A percentile compares a stretch with the other conserved stretches of the same genome.
These are phyloP conservation scores for Solanum infundibuliforme DNA, from an alignment of 257 asterid genomes.

Conservation along the genomic window DNA sequence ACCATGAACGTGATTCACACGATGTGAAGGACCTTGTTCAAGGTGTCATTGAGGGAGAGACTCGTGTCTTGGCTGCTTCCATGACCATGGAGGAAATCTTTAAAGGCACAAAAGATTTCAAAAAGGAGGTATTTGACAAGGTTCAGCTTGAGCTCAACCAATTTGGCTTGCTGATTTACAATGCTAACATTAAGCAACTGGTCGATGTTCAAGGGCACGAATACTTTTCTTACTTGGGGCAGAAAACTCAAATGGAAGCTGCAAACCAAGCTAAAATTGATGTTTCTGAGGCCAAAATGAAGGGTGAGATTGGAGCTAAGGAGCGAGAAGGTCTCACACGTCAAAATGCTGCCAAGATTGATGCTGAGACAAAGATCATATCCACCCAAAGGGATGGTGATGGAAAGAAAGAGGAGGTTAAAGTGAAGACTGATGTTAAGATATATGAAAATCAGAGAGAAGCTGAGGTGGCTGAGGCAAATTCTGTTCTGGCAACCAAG, in stretches of 20 bases:
- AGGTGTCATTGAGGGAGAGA: constrained; percentile 66
- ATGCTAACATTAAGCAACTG: constrained; percentile 58
- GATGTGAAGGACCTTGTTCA: constrained; percentile 49
- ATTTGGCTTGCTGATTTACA: constrained; percentile 47
- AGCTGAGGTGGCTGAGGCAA: constrained; percentile 51
- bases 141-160: constrained; percentile 57
- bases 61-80: constrained; percentile 53
- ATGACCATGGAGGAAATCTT: constrained; percentile 68
- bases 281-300: constrained; percentile 55
- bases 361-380: constrained; percentile 48
- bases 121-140: constrained; percentile 50
- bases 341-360: constrained; percentile 52
- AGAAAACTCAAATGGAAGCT: constrained; percentile 64
- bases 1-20: constrained; percentile 41
- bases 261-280: constrained; percentile 54
- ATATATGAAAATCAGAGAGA: constrained; percentile 39
- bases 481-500: constrained; percentile 39
- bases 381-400: constrained; percentile 40
- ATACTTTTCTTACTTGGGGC: constrained; percentile 60
- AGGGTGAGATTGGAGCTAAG: constrained; percentile 54
- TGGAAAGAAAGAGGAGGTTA: constrained; percentile 41
- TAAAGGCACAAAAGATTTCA: constrained; percentile 46
- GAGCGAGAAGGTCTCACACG: constrained; percentile 35
- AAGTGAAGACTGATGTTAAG: constrained; percentile 36
- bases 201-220: constrained; percentile 59